Evolutionary conservation across 441 rosid genomes (phyloP), one percentile per base, ranked within the genome.

Genomic region (Omphalea diandra): DNA sequence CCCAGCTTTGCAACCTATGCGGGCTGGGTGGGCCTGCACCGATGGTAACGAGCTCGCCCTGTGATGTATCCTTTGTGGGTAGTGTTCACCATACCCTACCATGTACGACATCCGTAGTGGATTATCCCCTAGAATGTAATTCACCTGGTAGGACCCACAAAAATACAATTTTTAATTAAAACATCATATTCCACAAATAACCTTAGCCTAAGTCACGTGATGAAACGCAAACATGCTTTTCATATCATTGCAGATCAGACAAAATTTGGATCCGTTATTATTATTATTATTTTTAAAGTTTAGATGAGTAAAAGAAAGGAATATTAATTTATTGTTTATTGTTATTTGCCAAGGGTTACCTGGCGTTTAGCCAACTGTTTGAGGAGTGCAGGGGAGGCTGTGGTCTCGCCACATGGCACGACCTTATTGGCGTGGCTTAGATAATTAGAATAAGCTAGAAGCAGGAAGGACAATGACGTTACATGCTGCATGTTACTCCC

Each of bases 401-500:
- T 73, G 49, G 82, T 91, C 0, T 86, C 69, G 1, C 96, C 74
- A 75, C 99, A 94, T 64, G 72, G 75, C 81, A 90, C 79, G 77
- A 65, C 58, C 59, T 84, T 86, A 46, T 83, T 80, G 17, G 94
- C 78, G 29, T 97, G 93, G 74, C 94, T 84, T 27, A 94, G 88
- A 81, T 90, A 90, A 46, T 90, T 83, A 26, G 97, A 89, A 43
- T 90, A 91, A 47, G 85, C 94, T 40, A 94, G 84, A 67, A 94
- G 85, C 49, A 94, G 89, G 79, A 94, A 94, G 2, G 98, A 88
- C 63, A 91, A 82, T 31, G 98, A 81, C 62, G 98, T 90, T 14
- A 95, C 91, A 47, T 94, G 98, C 72, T 94, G 98, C 72, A 94
- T 82, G 82, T 94, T 93, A 84, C 97, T 90, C 75, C 97, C 98